Evolutionary conservation across 306 rosid species (phyloP), one percentile per base, ranked within the genome.

Genomic region (Ochetophila trinervis): DNA sequence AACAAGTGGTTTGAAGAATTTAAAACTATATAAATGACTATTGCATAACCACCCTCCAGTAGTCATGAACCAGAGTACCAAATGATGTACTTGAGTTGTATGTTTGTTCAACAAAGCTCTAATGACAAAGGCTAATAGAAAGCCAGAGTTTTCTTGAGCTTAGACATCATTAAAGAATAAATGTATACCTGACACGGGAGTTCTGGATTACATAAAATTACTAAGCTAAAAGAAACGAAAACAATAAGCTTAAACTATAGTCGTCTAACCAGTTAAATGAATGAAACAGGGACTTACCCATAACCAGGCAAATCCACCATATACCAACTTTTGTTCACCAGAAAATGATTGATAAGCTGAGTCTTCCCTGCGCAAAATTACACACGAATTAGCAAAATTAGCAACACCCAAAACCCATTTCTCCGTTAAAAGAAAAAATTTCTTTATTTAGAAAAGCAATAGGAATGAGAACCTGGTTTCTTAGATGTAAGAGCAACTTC

Each of bases 241-340:
- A 9, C 5, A 50, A 60, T 14, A 20, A 15, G 30, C 59, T 51
- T 17, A 50, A 22, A 6, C 2, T 34, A 13, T 16, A 11, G 20
- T 16, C 21, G 1, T 0, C 18, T 35, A 60, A 10, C 67, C 1
- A 21, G 30, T 27, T 30, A 16, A 51, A 6, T 34, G n/a, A 35
- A 66, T 18, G 37, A 66, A 60, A 60, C 18, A 10, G 9, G 50
- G 40, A 55, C 79, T 82, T 68, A 89, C 95, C 97, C 98, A 76
- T 89, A 92, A 60, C 96, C 96, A 73, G 98, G 98, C 78, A 92
- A 86, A 81, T 92, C 98, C 51, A 92, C 98, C 20, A 89, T 79
- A 80, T 85, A 92, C 96, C 96, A 92, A 51, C 82, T 85, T 78
- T 84, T 92, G 76, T 92, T 89, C 45, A 92, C 96, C 88, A 92